Evolutionary conservation across 495 filamentous ascomycete species (phyloP).

Genomic region (Penicillium fimorum): DNA sequence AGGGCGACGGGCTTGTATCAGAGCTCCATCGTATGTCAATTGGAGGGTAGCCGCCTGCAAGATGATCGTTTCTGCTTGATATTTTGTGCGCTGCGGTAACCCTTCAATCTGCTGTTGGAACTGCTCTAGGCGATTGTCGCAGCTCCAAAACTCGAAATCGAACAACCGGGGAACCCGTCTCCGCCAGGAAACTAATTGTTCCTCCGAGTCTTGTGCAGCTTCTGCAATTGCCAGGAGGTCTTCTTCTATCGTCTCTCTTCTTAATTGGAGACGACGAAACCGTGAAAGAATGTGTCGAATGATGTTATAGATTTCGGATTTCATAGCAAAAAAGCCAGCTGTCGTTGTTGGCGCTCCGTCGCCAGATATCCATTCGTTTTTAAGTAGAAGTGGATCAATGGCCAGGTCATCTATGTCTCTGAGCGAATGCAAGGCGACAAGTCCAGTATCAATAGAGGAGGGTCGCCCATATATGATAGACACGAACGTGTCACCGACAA

Average conservation of each 20-base stretch:
- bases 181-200: constrained; percentile 5
- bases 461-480: constrained; percentile 23
- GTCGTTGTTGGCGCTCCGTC: constrained; percentile 6
- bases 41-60: constrained; percentile 23
- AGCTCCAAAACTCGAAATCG: constrained; percentile 17
- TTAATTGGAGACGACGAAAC: constrained; percentile 17
- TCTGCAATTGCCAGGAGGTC: constrained; percentile 12
- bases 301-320: constrained; percentile 18
- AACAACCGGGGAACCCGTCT: constrained; percentile 10
- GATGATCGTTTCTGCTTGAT: constrained; percentile 19
- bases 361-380: constrained; percentile 4
- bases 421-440: constrained; percentile 15
- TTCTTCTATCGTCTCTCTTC: constrained; percentile 11
- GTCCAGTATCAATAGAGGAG: constrained; percentile 17
- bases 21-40: constrained; percentile 19
- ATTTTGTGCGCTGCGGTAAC: constrained; percentile 6
- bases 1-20: constrained; percentile 20
- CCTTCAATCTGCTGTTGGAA: constrained; percentile 8
- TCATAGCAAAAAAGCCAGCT: constrained; percentile 14
- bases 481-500: constrained; percentile 20
- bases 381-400: constrained; percentile 7
- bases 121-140: constrained; percentile 6
- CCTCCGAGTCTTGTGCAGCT: constrained; percentile 13
- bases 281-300: constrained; percentile 16
- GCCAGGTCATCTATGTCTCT: constrained; percentile 15